A percentile compares a stretch with the other conserved stretches of the same genome.
These are phyloP conservation scores for Draba incana DNA, from an alignment of 345 rosid species.

Conservation along the genomic window DNA sequence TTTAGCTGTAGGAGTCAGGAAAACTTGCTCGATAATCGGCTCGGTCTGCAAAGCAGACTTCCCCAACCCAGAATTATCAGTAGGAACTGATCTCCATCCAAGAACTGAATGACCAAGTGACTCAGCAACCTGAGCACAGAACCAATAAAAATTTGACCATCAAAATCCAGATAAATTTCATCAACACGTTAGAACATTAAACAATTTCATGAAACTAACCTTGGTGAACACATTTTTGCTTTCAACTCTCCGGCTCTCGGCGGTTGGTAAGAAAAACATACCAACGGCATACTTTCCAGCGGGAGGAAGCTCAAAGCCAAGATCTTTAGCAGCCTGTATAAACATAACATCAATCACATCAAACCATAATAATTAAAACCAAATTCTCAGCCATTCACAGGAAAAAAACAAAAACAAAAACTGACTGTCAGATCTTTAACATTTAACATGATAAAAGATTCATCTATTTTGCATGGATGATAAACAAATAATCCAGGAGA, in stretches of 20 bases:
- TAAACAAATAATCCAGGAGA: not conserved
- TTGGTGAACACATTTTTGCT: conserved; percentile 84
- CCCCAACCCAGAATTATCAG: conserved; percentile 84
- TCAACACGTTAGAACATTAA: not conserved
- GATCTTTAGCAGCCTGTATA: conserved; percentile 63
- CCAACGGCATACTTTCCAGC: conserved; percentile 92
- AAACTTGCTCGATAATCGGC: conserved; percentile 93
- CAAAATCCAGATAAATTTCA: not conserved
- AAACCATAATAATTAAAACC: not conserved
- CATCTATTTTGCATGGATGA: conserved; percentile 24
- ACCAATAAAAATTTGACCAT: not conserved
- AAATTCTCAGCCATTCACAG: not conserved
- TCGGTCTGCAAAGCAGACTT: conserved; percentile 87
- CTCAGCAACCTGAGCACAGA: conserved; percentile 72
- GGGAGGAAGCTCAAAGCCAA: conserved; percentile 82
- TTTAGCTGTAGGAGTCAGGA: conserved; percentile 67
- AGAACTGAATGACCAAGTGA: conserved; percentile 93
- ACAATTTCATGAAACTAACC: conserved; percentile 44
- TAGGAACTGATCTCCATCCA: conserved; percentile 93
- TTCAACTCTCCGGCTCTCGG: conserved; percentile 68
- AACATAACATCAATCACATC: conserved; percentile 5
- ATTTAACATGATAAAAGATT: not conserved
- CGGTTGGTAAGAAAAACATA: conserved; percentile 91
- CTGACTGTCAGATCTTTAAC: not conserved
- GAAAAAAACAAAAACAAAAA: not conserved